Evolutionary conservation across 352 stramenopile genomes (phyloP).

Genomic region (Globisporangium cylindrosporum): DNA sequence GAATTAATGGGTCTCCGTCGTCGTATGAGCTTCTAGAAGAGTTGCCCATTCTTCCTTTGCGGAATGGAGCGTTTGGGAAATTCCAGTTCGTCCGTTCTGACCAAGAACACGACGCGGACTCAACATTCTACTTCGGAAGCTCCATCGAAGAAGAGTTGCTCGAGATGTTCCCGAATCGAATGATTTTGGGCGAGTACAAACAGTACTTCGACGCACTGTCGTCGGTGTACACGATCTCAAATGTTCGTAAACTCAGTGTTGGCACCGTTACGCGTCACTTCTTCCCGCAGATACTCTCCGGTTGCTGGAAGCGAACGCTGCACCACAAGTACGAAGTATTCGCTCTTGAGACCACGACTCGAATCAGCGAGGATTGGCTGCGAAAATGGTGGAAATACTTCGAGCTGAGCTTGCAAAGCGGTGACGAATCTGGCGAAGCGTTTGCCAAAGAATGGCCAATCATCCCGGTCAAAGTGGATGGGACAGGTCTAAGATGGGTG

Average conservation of each 20-base stretch:
- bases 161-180: slow-evolving; percentile 32
- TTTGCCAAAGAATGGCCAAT: slow-evolving; percentile 41
- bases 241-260: slow-evolving; percentile 37
- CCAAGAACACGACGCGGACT: slow-evolving; percentile 2
- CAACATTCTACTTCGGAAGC: slow-evolving; percentile 41
- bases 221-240: slow-evolving; percentile 38
- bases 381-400: slow-evolving; percentile 50
- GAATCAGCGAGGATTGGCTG: slow-evolving; percentile 40
- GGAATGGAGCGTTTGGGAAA: slow-evolving; percentile 37
- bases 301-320: slow-evolving; percentile 26
- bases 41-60: slow-evolving; percentile 45
- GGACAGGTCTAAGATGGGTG: slow-evolving; percentile 29
- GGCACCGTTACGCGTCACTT: slow-evolving; percentile 32
- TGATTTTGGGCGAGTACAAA: slow-evolving; percentile 40
- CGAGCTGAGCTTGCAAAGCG: slow-evolving; percentile 30
- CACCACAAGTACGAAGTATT: slow-evolving; percentile 27
- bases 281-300: slow-evolving; percentile 37
- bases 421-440: slow-evolving; percentile 21
- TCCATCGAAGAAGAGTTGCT: slow-evolving; percentile 51
- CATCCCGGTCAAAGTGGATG: slow-evolving; percentile 29
- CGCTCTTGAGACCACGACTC: slow-evolving; percentile 19
- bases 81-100: slow-evolving; percentile 26
- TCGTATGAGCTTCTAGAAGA: slow-evolving; percentile 28
- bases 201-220: slow-evolving; percentile 43
- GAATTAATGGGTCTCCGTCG: not conserved